phyloP scores from a whole-genome alignment of 2,329 filamentous ascomycete genomes.

The Exophiala alcalophila region DNA sequence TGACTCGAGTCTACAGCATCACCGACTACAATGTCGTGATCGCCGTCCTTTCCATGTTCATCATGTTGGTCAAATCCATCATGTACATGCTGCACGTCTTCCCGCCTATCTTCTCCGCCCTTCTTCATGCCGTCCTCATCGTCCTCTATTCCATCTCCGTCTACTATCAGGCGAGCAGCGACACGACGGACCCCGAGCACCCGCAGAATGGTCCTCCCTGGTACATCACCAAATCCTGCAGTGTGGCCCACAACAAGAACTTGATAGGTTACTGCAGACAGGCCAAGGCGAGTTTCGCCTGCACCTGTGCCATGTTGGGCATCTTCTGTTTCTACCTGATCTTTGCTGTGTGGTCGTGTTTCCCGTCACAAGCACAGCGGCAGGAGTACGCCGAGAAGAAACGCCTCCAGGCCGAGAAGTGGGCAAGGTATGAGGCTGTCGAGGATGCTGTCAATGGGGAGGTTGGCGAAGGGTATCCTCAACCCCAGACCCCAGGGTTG shows the following conservation, averaged over 20 bases:
- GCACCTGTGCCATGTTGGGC: constrained; percentile 54
- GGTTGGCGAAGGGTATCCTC: constrained; percentile 33
- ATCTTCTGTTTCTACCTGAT: constrained; percentile 27
- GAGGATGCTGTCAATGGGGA: constrained; percentile 34
- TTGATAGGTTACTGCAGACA: constrained; percentile 58
- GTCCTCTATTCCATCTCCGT: constrained; percentile 56
- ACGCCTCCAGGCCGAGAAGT: constrained; percentile 39
- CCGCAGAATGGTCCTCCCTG: constrained; percentile 57
- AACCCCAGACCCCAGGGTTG: constrained; percentile 33
- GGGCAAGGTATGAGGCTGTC: constrained; percentile 33
- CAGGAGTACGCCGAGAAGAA: constrained; percentile 37
- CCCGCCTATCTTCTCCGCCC: constrained; percentile 53
- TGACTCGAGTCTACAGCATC: constrained; percentile 53
- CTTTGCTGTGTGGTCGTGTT: constrained; percentile 27
- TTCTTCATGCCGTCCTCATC: constrained; percentile 52
- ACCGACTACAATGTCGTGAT: constrained; percentile 62
- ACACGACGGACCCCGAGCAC: constrained; percentile 56
- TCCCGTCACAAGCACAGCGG: constrained; percentile 39
- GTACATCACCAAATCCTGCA: constrained; percentile 63
- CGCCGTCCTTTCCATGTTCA: constrained; percentile 59
- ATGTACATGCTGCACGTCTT: constrained; percentile 57
- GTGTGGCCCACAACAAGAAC: constrained; percentile 46
- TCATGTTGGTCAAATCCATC: constrained; percentile 57
- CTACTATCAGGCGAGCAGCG: constrained; percentile 55
- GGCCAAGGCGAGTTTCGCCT: constrained; percentile 57